Conservation (phyloP, 345 rosid species). For the Citrus trifoliata region DNA sequence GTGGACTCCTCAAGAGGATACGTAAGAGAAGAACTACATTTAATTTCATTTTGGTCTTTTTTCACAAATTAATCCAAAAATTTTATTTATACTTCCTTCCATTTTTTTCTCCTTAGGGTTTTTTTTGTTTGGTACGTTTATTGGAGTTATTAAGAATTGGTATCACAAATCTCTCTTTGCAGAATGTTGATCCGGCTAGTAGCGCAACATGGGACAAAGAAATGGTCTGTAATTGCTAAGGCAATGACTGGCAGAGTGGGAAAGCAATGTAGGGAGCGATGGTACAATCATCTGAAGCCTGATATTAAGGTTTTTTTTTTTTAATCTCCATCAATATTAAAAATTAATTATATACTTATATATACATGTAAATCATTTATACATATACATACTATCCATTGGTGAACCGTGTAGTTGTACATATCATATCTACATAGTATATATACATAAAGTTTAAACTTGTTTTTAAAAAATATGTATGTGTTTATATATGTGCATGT, state of each 20-base stretch:
- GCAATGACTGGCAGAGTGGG: conserved; percentile 63
- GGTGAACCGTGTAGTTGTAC: not conserved
- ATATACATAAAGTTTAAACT: not conserved
- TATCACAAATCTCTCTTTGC: not conserved
- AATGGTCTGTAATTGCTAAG: conserved; percentile 71
- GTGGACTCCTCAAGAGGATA: conserved; percentile 67
- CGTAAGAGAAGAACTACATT: conserved; percentile 14
- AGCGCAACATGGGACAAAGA: conserved; percentile 46
- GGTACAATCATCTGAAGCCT: conserved; percentile 86
- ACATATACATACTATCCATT: not conserved
- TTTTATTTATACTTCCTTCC: not conserved
- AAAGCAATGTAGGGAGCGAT: conserved; percentile 88
- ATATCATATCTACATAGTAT: not conserved
- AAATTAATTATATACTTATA: not conserved
- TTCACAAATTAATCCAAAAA: not conserved
- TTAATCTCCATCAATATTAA: not conserved
- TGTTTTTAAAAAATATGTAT: not conserved
- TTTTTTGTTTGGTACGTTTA: not conserved
- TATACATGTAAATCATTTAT: too few species aligned
- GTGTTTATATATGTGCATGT: not conserved
- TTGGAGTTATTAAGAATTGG: not conserved
- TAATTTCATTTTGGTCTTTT: not conserved
- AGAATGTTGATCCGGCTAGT: conserved; percentile 56
- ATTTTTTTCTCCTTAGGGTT: not conserved
- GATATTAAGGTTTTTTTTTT: conserved; percentile 59